Evolutionary conservation across 306 rosid species (phyloP).

Genomic region (Glycine soja): DNA sequence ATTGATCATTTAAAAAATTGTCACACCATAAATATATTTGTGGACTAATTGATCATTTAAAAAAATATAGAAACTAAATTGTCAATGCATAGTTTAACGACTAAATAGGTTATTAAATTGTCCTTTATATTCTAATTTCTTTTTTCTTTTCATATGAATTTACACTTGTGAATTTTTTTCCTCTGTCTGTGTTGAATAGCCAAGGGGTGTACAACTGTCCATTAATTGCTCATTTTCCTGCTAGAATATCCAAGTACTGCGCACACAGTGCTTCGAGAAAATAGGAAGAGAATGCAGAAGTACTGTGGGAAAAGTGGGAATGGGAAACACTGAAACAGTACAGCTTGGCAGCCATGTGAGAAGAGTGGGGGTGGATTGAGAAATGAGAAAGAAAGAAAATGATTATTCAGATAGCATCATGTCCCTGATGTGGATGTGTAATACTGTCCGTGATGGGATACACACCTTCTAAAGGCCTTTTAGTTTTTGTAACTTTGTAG

Average conservation of each 20-base stretch:
- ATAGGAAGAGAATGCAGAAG: neutral
- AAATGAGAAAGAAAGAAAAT: slow-evolving; percentile 39
- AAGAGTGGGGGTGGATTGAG: slow-evolving; percentile 18
- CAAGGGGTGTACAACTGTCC: neutral
- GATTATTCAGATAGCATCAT: slow-evolving; percentile 37
- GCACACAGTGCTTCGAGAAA: neutral
- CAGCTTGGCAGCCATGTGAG: slow-evolving; percentile 59
- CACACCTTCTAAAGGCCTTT: neutral
- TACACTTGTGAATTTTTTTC: no score
- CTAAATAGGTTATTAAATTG: no score
- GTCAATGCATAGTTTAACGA: no score
- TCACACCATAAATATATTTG: no score
- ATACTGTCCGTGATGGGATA: slow-evolving; percentile 45
- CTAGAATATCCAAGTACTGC: neutral
- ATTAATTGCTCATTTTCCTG: neutral
- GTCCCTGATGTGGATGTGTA: slow-evolving; percentile 42
- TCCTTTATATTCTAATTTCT: no score
- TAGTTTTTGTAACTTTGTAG: slow-evolving; percentile 53
- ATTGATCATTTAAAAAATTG: no score
- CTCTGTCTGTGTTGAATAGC: neutral
- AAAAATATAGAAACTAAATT: no score
- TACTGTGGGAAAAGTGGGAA: slow-evolving; percentile 11
- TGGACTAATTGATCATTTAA: no score
- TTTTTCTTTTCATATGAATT: no score
- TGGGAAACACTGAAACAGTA: slow-evolving; percentile 35